A percentile compares a stretch with the other conserved stretches of the same genome.
Conservation (phyloP, 306 rosid species). For the Hippophae rhamnoides region DNA sequence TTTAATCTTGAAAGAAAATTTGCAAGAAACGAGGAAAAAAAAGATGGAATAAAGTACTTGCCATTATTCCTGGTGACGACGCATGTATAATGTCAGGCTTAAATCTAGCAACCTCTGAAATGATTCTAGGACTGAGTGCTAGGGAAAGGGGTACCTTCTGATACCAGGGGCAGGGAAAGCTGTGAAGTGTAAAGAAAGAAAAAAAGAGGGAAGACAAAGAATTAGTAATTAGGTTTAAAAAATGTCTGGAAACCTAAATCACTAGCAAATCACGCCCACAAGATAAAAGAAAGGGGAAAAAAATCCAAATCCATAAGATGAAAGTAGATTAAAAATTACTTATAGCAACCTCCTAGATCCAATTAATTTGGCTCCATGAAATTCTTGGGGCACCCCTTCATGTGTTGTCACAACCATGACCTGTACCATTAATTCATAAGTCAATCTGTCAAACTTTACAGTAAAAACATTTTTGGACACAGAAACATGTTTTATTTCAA, state of each 20-base stretch:
- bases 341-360: slow-evolving; percentile 74
- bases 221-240: slow-evolving; percentile 8
- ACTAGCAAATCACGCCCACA: background rate
- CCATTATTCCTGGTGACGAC: slow-evolving; percentile 98
- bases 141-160: slow-evolving; percentile 95
- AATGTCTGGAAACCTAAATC: background rate
- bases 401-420: slow-evolving; percentile 97
- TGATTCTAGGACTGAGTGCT: slow-evolving; percentile 97
- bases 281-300: too few relatives aligned
- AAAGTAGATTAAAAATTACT: slow-evolving; percentile 2
- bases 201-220: background rate
- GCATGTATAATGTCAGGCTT: slow-evolving; percentile 99
- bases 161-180: slow-evolving; percentile 92
- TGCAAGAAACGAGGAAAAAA: background rate
- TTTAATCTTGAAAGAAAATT: background rate
- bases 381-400: slow-evolving; percentile 89
- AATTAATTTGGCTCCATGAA: slow-evolving; percentile 79
- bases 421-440: slow-evolving; percentile 29
- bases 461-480: slow-evolving; percentile 1
- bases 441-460: slow-evolving; percentile 11
- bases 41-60: slow-evolving; percentile 15
- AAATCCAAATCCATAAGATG: background rate
- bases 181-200: slow-evolving; percentile 18
- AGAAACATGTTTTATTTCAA: background rate
- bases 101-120: slow-evolving; percentile 87